phyloP scores from a whole-genome alignment of 108 stramenopile genomes.

The Conticribra guillardii region DNA sequence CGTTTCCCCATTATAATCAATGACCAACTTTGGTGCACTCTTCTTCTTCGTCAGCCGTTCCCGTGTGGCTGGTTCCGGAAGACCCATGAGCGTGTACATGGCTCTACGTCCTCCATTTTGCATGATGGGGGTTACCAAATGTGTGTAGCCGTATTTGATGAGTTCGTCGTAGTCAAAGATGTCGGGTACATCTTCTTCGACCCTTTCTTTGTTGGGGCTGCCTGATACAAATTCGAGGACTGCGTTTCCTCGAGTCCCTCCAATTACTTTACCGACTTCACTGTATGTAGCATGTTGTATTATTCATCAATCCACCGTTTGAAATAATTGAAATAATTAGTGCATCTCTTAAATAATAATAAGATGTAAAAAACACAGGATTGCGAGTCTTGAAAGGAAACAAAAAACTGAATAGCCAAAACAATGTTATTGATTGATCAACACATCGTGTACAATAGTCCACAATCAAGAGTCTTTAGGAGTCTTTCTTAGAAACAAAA shows the following conservation, averaged over 20 bases:
- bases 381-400: too few species aligned
- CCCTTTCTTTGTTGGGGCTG: constrained; percentile 66
- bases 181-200: constrained; percentile 67
- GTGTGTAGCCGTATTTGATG: constrained; percentile 69
- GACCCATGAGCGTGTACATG: constrained; percentile 74
- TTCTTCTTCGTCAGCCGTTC: constrained; percentile 41
- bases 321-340: too few species aligned
- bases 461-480: too few species aligned
- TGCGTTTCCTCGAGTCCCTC: constrained; percentile 78
- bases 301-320: too few species aligned
- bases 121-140: constrained; percentile 80
- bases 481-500: too few species aligned
- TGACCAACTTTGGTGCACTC: constrained; percentile 64
- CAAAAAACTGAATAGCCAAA: too few species aligned
- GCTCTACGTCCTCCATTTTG: constrained; percentile 70
- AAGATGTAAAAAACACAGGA: too few species aligned
- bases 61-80: constrained; percentile 56
- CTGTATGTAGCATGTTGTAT: constrained; percentile 6
- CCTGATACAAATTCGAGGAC: constrained; percentile 79
- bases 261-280: constrained; percentile 70
- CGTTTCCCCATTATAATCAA: constrained; percentile 75
- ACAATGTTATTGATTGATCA: not conserved
- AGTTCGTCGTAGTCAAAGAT: constrained; percentile 83
- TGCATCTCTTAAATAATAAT: too few species aligned
- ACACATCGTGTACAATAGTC: too few species aligned